A percentile compares a stretch with the other conserved stretches of the same genome.
These are phyloP conservation scores for Scheffersomyces lignosus DNA, from an alignment of 805 yeast genomes.

Conservation along the genomic window DNA sequence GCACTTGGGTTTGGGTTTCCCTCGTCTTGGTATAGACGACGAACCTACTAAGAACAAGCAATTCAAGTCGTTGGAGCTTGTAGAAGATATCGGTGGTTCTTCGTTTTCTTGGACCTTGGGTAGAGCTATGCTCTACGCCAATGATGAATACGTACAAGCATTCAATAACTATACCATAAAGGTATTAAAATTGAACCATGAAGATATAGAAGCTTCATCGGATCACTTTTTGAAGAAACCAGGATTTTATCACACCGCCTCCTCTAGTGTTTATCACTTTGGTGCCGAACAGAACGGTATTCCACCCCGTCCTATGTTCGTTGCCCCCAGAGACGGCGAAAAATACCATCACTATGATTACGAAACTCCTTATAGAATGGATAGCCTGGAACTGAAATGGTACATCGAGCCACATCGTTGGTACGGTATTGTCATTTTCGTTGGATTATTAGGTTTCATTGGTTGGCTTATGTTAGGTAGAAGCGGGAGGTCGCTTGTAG, in stretches of 20 bases:
- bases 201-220: not conserved
- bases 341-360: constrained; percentile 28
- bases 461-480: constrained; percentile 35
- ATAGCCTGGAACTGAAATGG: constrained; percentile 40
- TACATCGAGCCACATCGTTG: constrained; percentile 44
- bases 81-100: constrained; percentile 42
- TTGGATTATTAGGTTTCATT: constrained; percentile 22
- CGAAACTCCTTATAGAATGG: constrained; percentile 26
- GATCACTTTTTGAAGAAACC: constrained; percentile 20
- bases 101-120: constrained; percentile 59
- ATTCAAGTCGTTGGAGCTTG: constrained; percentile 43
- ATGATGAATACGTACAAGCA: constrained; percentile 50
- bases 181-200: constrained; percentile 13
- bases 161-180: constrained; percentile 31
- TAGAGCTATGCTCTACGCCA: constrained; percentile 61
- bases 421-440: constrained; percentile 37
- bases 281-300: constrained; percentile 55
- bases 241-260: constrained; percentile 52
- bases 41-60: constrained; percentile 14
- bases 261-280: constrained; percentile 45
- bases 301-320: constrained; percentile 43
- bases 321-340: constrained; percentile 12
- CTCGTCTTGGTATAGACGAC: constrained; percentile 47
- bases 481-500: constrained; percentile 16
- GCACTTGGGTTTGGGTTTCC: constrained; percentile 62